These are phyloP conservation scores for Curvularia hawaiiensis DNA, from an alignment of 2,329 filamentous ascomycete species.

Conservation along the genomic window DNA sequence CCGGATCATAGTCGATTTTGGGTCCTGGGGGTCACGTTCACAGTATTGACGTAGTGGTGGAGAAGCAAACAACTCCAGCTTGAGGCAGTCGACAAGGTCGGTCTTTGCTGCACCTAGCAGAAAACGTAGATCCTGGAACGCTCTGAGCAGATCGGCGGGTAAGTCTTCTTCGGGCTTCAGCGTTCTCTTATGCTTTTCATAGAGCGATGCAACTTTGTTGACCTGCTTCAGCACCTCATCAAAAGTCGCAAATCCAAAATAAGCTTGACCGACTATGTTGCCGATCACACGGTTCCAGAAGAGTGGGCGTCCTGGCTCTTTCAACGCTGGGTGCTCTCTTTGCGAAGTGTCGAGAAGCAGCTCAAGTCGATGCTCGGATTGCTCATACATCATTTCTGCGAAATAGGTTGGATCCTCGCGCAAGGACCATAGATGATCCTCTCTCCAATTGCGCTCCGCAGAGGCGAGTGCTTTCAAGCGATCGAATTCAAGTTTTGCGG, in stretches of 20 bases:
- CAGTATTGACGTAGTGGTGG: neutral
- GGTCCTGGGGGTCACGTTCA: neutral
- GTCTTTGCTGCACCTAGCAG: conserved; percentile 8
- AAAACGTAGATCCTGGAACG: conserved; percentile 21
- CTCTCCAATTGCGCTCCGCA: conserved; percentile 6
- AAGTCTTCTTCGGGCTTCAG: conserved; percentile 7
- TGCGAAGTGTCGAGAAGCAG: conserved; percentile 12
- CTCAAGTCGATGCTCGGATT: conserved; percentile 53
- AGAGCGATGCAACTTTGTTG: conserved; percentile 11
- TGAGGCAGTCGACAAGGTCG: conserved; percentile 7
- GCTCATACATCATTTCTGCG: conserved; percentile 51
- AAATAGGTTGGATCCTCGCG: conserved; percentile 67
- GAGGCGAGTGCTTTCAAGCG: conserved; percentile 44
- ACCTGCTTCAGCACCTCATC: conserved; percentile 20
- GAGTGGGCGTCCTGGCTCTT: conserved; percentile 2
- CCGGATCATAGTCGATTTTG: neutral
- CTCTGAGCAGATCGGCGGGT: conserved; percentile 17
- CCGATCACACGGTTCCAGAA: conserved; percentile 27
- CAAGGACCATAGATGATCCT: conserved; percentile 48
- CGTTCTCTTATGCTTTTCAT: conserved; percentile 5
- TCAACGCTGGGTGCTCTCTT: neutral
- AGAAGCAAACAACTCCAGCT: neutral
- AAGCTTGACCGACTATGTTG: neutral
- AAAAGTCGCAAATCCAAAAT: conserved; percentile 22
- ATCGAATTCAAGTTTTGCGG: conserved; percentile 53